Evolutionary conservation across 202 grass and related monocot genomes (phyloP).

Genomic region (Schoenoplectus tabernaemontani): DNA sequence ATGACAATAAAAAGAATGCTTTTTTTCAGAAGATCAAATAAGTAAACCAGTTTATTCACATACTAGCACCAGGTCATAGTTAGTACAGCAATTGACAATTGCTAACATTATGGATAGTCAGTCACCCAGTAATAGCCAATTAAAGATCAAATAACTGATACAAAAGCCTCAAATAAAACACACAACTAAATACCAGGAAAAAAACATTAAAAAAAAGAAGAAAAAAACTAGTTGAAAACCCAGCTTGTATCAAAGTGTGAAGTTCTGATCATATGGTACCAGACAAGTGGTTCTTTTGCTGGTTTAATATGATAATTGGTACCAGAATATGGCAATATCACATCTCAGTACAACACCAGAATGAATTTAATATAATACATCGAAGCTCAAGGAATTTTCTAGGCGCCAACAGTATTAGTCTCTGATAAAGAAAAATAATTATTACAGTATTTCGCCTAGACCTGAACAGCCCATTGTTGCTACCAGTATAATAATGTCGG

Average conservation of each 20-base stretch:
- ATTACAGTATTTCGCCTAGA: no score
- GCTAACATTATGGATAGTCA: background rate
- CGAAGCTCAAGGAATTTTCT: no score
- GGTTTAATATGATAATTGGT: background rate
- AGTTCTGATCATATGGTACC: background rate
- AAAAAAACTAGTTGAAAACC: no score
- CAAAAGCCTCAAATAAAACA: background rate
- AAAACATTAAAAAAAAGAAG: background rate
- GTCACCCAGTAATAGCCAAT: background rate
- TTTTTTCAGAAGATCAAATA: background rate
- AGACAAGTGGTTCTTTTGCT: background rate
- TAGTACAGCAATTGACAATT: background rate
- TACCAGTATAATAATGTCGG: no score
- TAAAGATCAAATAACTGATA: background rate
- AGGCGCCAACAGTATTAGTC: no score
- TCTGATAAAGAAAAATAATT: no score
- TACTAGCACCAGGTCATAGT: background rate
- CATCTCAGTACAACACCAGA: no score
- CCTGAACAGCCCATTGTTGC: no score
- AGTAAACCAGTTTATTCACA: background rate
- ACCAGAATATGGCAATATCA: no score
- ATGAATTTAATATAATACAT: no score
- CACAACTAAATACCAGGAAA: background rate
- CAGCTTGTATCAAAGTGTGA: background rate
- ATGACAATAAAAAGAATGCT: background rate